Evolutionary conservation across 257 asterid species (phyloP).

Genomic region (Cordia subcordata): DNA sequence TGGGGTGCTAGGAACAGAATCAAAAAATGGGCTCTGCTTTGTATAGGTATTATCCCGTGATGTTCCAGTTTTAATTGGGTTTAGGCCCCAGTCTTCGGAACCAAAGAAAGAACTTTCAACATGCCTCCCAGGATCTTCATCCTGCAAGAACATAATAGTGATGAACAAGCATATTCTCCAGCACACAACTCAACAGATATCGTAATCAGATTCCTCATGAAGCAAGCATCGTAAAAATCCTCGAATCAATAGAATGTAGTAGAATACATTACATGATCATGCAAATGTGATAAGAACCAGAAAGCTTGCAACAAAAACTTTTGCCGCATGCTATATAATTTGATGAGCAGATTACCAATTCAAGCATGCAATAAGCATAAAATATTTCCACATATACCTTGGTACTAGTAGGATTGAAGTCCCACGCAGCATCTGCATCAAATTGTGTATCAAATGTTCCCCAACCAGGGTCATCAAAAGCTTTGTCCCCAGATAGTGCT

Average conservation of each 20-base stretch:
- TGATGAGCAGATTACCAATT: too few species aligned
- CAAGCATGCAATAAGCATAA: constrained; percentile 7
- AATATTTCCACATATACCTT: constrained; percentile 40
- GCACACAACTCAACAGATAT: too few species aligned
- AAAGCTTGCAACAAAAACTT: too few species aligned
- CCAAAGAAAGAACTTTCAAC: constrained; percentile 50
- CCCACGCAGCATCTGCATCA: constrained; percentile 65
- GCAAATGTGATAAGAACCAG: too few species aligned
- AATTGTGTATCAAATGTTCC: constrained; percentile 64
- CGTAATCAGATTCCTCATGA: too few species aligned
- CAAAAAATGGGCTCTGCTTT: constrained; percentile 24
- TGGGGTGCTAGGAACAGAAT: constrained; percentile 39
- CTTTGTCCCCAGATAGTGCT: constrained; percentile 29
- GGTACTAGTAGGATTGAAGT: constrained; percentile 40
- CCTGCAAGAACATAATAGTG: constrained; percentile 40
- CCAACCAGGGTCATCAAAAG: constrained; percentile 73
- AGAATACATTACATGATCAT: too few species aligned
- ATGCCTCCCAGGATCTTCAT: constrained; percentile 35
- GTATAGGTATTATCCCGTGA: constrained; percentile 16
- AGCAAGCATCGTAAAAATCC: background rate
- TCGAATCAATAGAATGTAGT: too few species aligned
- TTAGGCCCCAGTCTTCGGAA: constrained; percentile 68
- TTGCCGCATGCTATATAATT: background rate
- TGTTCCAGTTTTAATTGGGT: constrained; percentile 67
- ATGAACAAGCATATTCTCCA: background rate